phyloP scores from a whole-genome alignment of 1,284 basidiomycete species.

The Ganoderma meredithae region DNA sequence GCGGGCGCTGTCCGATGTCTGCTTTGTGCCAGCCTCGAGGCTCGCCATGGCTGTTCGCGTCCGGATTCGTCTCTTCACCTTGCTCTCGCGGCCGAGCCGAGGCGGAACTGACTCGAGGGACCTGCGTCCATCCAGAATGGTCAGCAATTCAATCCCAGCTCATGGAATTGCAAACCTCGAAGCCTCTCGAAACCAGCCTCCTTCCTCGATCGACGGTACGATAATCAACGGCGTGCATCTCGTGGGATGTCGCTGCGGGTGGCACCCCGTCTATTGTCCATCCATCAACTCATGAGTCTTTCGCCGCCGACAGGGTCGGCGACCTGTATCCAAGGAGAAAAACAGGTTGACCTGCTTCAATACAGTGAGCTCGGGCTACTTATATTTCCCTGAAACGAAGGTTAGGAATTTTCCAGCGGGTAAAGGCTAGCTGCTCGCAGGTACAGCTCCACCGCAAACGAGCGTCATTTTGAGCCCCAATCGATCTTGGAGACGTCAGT shows the following conservation, averaged over 20 bases:
- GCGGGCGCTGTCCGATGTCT: neutral
- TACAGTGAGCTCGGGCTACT: neutral
- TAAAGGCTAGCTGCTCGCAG: too few relatives aligned
- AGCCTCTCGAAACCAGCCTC: slow-evolving; percentile 1
- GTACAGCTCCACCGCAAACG: neutral
- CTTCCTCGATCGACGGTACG: neutral
- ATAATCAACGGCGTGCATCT: neutral
- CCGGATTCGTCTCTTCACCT: neutral
- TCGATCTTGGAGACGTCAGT: neutral
- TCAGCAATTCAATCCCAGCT: neutral
- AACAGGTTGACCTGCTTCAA: neutral
- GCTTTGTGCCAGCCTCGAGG: neutral
- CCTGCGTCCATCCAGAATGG: neutral
- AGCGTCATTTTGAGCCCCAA: neutral
- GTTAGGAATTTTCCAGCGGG: neutral
- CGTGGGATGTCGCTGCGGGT: neutral
- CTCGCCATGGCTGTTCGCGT: neutral
- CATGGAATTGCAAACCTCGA: neutral
- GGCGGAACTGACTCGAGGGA: neutral
- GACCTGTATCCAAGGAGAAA: neutral
- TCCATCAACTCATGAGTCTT: neutral
- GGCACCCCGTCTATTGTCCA: neutral
- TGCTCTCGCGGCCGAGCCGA: neutral
- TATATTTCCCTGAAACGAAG: neutral
- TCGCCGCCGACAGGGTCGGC: neutral